Percentiles rank a stretch among this genome's conserved stretches.
These are phyloP conservation scores for Pichia sp. DNA, from an alignment of 1,139 yeast species.

Conservation along the genomic window DNA sequence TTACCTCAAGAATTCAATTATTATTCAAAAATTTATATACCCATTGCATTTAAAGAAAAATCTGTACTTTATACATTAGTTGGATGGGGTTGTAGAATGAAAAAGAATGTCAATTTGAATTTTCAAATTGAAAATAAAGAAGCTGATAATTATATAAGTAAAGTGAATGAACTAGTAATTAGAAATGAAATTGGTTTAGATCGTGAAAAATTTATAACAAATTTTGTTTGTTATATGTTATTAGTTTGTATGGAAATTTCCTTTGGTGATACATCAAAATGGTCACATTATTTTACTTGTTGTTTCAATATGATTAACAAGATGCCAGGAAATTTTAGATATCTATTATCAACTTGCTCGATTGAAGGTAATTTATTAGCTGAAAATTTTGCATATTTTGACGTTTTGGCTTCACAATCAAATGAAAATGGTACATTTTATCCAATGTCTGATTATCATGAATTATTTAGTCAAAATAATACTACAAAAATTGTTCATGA, in stretches of 20 bases:
- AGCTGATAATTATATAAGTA: constrained; percentile 21
- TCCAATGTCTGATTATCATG: constrained; percentile 33
- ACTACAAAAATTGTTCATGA: constrained; percentile 32
- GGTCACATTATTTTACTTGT: constrained; percentile 31
- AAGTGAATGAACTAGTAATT: constrained; percentile 14
- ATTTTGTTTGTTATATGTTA: constrained; percentile 31
- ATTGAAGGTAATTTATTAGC: constrained; percentile 36
- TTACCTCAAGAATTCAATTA: constrained; percentile 32
- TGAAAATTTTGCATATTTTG: constrained; percentile 41
- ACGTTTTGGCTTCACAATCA: constrained; percentile 36
- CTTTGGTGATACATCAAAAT: constrained; percentile 32
- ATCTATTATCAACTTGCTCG: constrained; percentile 26
- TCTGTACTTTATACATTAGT: constrained; percentile 30
- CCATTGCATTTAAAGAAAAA: constrained; percentile 31
- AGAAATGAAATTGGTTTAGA: constrained; percentile 13
- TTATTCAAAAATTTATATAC: constrained; percentile 31
- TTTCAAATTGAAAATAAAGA: constrained; percentile 21
- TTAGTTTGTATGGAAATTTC: constrained; percentile 34
- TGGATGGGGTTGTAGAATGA: constrained; percentile 30
- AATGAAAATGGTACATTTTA: constrained; percentile 35
- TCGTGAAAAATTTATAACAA: constrained; percentile 25
- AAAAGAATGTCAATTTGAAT: constrained; percentile 20
- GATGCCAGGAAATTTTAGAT: constrained; percentile 29
- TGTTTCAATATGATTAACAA: constrained; percentile 31
- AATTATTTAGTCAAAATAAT: constrained; percentile 16